Evolutionary conservation across 2,329 filamentous ascomycete species (phyloP), one percentile per base, ranked within the genome.

Genomic region (Cercospora nicotianae): DNA sequence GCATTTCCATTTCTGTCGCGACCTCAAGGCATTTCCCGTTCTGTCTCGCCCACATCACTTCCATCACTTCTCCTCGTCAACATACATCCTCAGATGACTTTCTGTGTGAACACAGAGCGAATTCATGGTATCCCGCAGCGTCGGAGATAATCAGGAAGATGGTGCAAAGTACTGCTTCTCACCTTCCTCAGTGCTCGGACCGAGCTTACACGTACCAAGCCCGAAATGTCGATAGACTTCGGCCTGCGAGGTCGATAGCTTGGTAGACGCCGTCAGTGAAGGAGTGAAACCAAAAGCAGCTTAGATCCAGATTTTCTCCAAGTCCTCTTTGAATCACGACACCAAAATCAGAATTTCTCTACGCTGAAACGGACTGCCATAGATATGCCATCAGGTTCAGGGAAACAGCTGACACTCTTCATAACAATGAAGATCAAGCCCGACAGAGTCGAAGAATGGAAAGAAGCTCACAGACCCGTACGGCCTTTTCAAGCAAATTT

Each of bases 381-480:
- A 23, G 42, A 12, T 13, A 64, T 64, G 62, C 13, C 62, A 7
- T 62, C 60, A 9, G 33, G 26, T 6, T 45, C 60, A 7, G 57
- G 23, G 31, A 66, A 66, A 59, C 68, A 70, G 48, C 66, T 71
- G 9, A 72, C 70, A 20, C 67, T 74, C 48, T 70, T 74, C 68
- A 66, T 72, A 20, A 72, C 71, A 45, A 70, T 72, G 64, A 64
- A 70, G 30, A 67, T 74, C 69, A 58, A 73, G 36, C 70, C 70
- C 12, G 51, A 69, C 48, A 59, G 30, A 10, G 69, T 73, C 48
- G 67, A 68, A 65, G 65, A 70, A 39, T 74, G 67, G 64, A 69
- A 70, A 66, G 65, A 53, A 30, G 72, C 70, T 31, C 72, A 74
- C 60, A 70, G 72, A 53, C 72, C 72, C 5, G 72, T 74, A 55